Percentiles rank a stretch among this genome's conserved stretches.
Conservation (phyloP, 1,284 basidiomycete species). For the Microbotryum intermedium region DNA sequence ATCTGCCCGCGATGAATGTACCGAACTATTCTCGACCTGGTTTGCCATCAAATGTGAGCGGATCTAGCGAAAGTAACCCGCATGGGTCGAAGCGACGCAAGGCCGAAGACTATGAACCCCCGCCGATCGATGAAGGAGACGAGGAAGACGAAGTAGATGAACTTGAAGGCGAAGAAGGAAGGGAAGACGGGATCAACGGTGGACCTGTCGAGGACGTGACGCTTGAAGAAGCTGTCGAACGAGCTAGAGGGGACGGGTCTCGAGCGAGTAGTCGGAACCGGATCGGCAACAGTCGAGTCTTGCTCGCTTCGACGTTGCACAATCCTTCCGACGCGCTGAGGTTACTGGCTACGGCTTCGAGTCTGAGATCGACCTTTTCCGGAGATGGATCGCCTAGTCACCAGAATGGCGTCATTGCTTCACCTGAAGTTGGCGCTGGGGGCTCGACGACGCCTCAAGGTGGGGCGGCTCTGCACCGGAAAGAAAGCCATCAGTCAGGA, state of each 20-base stretch:
- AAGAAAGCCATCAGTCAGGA: not conserved
- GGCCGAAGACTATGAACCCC: no score
- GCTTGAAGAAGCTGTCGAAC: not conserved
- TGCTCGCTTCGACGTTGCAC: conserved; percentile 24
- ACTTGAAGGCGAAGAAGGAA: conserved; percentile 9
- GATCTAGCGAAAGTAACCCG: no score
- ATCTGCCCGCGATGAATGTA: no score
- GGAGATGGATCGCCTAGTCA: not conserved
- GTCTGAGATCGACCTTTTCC: conserved; percentile 3
- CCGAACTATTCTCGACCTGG: no score
- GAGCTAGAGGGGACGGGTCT: not conserved
- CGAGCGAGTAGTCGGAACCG: not conserved
- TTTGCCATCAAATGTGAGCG: no score
- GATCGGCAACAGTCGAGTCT: conserved; percentile 12
- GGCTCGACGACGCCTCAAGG: no score
- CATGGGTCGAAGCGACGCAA: no score
- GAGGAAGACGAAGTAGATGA: not conserved
- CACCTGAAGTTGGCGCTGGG: not conserved
- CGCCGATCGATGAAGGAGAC: not conserved
- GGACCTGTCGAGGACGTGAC: not conserved
- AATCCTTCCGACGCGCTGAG: conserved; percentile 26
- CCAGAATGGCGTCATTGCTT: not conserved
- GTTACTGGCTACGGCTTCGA: conserved; percentile 24
- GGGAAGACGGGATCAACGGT: not conserved
- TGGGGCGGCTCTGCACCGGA: no score